Evolutionary conservation across 208 protist species (phyloP).

Genomic region (Trypanosoma congolense): DNA sequence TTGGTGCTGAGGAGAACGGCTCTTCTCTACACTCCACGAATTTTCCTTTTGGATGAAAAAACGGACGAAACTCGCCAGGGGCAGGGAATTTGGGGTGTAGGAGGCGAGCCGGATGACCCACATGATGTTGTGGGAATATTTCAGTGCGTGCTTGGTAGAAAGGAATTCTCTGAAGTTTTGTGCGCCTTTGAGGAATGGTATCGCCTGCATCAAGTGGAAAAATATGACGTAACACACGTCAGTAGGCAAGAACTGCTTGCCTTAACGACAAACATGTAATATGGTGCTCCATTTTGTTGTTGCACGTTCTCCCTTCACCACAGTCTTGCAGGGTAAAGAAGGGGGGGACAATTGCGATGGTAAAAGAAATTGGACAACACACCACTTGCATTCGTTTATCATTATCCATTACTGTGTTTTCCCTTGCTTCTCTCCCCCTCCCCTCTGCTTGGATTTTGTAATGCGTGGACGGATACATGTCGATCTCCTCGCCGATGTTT

Average conservation of each 20-base stretch:
- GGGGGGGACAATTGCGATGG: constrained; percentile 1
- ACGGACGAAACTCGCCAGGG: background rate
- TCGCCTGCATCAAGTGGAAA: constrained; percentile 57
- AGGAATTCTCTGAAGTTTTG: constrained; percentile 41
- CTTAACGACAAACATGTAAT: constrained; percentile 18
- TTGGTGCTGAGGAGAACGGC: constrained; percentile 22
- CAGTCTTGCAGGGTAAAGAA: constrained; percentile 3
- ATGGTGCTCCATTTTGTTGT: constrained; percentile 15
- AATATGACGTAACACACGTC: constrained; percentile 32
- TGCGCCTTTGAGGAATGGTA: constrained; percentile 79
- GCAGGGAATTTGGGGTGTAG: background rate
- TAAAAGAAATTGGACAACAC: background rate
- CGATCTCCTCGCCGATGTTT: too few species aligned
- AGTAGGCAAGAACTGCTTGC: constrained; percentile 21
- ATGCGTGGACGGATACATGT: too few species aligned
- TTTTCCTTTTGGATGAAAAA: constrained; percentile 16
- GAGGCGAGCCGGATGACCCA: constrained; percentile 7
- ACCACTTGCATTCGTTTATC: too few species aligned
- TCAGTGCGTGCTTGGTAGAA: constrained; percentile 27
- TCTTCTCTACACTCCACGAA: constrained; percentile 37
- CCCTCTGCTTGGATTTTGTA: background rate
- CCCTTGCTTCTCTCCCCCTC: constrained; percentile 2
- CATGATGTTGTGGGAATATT: constrained; percentile 42
- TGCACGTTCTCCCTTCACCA: constrained; percentile 14
- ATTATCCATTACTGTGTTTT: constrained; percentile 7